These are phyloP conservation scores for Ceratobasidium sp. DNA, from an alignment of 1,284 basidiomycete species.

Conservation along the genomic window DNA sequence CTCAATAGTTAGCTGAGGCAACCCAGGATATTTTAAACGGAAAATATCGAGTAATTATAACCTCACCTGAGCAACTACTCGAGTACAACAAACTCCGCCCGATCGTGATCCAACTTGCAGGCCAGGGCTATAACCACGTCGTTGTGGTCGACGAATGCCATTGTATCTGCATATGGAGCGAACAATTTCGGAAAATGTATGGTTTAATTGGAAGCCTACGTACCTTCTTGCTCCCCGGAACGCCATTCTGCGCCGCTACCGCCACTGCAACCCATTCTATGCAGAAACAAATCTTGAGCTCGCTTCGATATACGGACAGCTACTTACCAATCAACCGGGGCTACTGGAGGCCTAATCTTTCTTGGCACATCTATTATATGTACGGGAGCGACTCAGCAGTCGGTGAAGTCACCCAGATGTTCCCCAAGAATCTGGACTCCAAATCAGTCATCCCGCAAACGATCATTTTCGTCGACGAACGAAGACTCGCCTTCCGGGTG, in stretches of 20 bases:
- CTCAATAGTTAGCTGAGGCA: neutral
- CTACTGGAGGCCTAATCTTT: neutral
- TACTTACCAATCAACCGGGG: neutral
- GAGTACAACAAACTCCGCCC: neutral
- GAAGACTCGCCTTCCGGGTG: no score
- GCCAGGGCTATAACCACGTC: neutral
- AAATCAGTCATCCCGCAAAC: neutral
- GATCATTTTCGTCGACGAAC: neutral
- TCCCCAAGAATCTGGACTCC: neutral
- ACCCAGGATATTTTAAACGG: neutral
- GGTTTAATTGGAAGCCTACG: neutral
- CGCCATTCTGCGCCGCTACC: neutral
- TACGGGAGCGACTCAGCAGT: neutral
- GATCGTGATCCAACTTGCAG: neutral
- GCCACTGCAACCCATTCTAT: neutral
- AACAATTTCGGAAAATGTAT: neutral
- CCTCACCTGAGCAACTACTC: neutral
- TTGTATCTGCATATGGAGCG: neutral
- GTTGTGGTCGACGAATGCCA: neutral
- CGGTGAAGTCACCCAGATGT: neutral
- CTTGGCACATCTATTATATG: neutral
- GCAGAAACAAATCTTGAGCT: neutral
- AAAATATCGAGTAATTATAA: neutral
- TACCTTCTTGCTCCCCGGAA: neutral
- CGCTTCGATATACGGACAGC: neutral